Evolutionary conservation across 805 yeast genomes (phyloP).

Genomic region (Lipomyces lipofer): DNA sequence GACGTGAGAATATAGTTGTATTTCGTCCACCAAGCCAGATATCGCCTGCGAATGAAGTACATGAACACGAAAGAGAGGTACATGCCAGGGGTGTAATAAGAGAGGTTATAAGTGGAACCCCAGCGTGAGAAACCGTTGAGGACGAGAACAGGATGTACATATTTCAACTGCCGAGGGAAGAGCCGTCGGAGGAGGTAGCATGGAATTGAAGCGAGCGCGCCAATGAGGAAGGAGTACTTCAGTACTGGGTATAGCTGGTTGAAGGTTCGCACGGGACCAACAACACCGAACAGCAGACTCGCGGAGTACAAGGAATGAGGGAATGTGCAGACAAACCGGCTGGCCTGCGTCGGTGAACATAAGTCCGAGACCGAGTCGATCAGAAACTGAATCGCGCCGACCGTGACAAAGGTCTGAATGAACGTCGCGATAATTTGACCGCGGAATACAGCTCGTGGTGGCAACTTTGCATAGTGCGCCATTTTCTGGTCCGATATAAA

Average conservation of each 20-base stretch:
- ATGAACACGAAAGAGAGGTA: slow-evolving; percentile 43
- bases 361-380: slow-evolving; percentile 32
- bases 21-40: slow-evolving; percentile 57
- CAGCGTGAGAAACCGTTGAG: slow-evolving; percentile 20
- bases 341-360: slow-evolving; percentile 43
- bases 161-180: slow-evolving; percentile 11
- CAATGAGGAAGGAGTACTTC: slow-evolving; percentile 30
- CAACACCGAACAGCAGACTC: slow-evolving; percentile 56
- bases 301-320: slow-evolving; percentile 50
- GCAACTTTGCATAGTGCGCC: slow-evolving; percentile 64
- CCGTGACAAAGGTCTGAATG: slow-evolving; percentile 48
- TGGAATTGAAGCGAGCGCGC: slow-evolving; percentile 24
- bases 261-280: slow-evolving; percentile 57
- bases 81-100: slow-evolving; percentile 28
- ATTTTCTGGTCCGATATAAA: slow-evolving; percentile 59
- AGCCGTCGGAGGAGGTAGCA: slow-evolving; percentile 10
- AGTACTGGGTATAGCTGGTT: slow-evolving; percentile 27
- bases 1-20: slow-evolving; percentile 55
- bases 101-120: slow-evolving; percentile 19
- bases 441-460: slow-evolving; percentile 59
- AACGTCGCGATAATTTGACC: slow-evolving; percentile 51
- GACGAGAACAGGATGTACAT: slow-evolving; percentile 22
- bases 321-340: slow-evolving; percentile 47
- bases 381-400: slow-evolving; percentile 52
- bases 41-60: slow-evolving; percentile 47